phyloP scores from a whole-genome alignment of 2,329 filamentous ascomycete genomes.

The Aspergillus viridinutans region DNA sequence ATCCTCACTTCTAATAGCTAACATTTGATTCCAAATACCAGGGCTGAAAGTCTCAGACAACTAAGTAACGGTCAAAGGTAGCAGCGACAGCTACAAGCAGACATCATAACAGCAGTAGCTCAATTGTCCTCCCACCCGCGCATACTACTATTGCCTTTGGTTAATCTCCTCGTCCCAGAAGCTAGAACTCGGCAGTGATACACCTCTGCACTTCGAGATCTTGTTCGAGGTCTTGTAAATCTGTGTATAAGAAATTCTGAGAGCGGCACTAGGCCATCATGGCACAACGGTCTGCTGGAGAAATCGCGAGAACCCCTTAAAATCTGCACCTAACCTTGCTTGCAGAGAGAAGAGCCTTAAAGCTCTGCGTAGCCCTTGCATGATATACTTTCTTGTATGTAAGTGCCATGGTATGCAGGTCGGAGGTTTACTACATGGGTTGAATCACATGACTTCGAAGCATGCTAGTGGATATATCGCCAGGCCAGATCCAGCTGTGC shows the following conservation, averaged over 20 bases:
- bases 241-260: conserved; percentile 20
- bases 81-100: no score
- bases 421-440: neutral
- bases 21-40: no score
- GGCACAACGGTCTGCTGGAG: conserved; percentile 2
- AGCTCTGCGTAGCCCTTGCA: neutral
- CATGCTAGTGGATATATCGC: no score
- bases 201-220: conserved; percentile 10
- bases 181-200: conserved; percentile 15
- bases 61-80: no score
- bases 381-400: neutral
- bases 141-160: neutral
- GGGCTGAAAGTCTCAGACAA: no score
- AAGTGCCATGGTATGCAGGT: neutral
- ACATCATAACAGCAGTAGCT: no score
- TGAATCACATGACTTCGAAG: neutral
- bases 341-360: neutral
- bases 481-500: neutral
- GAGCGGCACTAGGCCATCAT: conserved; percentile 16
- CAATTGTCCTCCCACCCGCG: no score
- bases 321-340: neutral
- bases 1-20: no score
- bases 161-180: conserved; percentile 17
- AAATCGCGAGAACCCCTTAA: neutral
- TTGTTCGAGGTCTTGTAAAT: conserved; percentile 21